phyloP scores from a whole-genome alignment of 164 flowering plant species.

The Magnolia changhungtana region DNA sequence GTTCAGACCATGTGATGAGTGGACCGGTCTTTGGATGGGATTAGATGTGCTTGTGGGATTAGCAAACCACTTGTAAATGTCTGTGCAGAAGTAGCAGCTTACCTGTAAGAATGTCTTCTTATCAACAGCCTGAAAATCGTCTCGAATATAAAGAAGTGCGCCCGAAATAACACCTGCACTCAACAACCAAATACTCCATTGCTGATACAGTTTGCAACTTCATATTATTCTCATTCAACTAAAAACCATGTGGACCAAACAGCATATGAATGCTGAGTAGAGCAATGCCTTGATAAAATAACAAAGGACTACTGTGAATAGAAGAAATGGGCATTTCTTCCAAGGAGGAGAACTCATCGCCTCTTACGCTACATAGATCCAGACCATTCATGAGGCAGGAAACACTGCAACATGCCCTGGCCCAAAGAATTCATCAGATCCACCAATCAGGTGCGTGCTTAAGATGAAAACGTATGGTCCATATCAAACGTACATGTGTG shows the following conservation, averaged over 20 bases:
- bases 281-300: neutral
- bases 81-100: neutral
- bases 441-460: no score
- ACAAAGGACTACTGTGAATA: neutral
- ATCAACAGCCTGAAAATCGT: slow-evolving; percentile 64
- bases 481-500: no score
- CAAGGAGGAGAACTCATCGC: neutral
- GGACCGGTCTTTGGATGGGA: no score
- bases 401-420: no score
- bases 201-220: neutral
- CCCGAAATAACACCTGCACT: slow-evolving; percentile 88
- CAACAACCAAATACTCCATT: neutral
- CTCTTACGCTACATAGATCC: neutral
- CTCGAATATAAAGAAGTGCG: slow-evolving; percentile 82
- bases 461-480: no score
- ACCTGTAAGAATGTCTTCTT: slow-evolving; percentile 63
- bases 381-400: no score
- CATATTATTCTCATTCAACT: neutral
- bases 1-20: no score
- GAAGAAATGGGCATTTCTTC: neutral
- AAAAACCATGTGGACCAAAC: neutral
- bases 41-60: no score
- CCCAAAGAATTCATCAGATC: no score
- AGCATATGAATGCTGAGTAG: neutral
- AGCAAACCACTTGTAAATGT: no score